Base-by-base conservation (phyloP, 1,284 basidiomycete genomes). In the Vanrija humicola region DNA sequence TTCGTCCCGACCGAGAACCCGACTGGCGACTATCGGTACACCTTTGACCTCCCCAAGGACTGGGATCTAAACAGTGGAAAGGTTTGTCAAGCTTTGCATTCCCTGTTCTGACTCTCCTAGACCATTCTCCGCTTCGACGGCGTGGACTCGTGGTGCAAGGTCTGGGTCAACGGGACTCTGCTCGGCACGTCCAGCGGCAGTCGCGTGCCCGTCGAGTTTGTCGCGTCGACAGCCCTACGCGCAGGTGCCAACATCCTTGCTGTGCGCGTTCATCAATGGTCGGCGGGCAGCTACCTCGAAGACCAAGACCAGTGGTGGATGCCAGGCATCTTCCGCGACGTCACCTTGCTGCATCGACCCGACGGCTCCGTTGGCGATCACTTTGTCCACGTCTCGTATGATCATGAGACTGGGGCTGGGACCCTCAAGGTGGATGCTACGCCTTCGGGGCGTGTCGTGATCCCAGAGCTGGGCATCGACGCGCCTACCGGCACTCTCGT, bases 281-380 rank as follows among this genome's bases (percentile, higher is more conserved):
- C 50, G 1, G 54, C 62, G 0, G 60, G 29, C 6, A 50, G 39
- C 14, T 66, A 64, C 40, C 46, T 60, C 45, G 64, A 66, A 50
- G 62, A 64, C 47, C 64, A 66, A 29, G 64, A 66, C 46, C 54
- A 62, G 50, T 66, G 64, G 64, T 66, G 62, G 62, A 54, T 66
- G 7, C 64, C 64, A 0, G 64, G 64, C 25, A 64, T 66, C 52
- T 66, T 64, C 53, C 58, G 64, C 3, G 58, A 62, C 29, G 62
- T 66, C 8, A 56, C 53, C 0, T 25, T 66, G 7, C 43, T 62
- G 7, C 62, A 66, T 53, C 62, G 64, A 1, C 64, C 64, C 12
- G 39, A 21, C 2, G 44, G 34, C 6, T 46, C 38, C 1, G 53
- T 66, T 28, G 46, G 21, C 10, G 62, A 66, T 38, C 48, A 62